Percentiles rank a stretch among this genome's conserved stretches.
phyloP scores from a whole-genome alignment of 2,329 filamentous ascomycete genomes.

The Colletotrichum viniferum region DNA sequence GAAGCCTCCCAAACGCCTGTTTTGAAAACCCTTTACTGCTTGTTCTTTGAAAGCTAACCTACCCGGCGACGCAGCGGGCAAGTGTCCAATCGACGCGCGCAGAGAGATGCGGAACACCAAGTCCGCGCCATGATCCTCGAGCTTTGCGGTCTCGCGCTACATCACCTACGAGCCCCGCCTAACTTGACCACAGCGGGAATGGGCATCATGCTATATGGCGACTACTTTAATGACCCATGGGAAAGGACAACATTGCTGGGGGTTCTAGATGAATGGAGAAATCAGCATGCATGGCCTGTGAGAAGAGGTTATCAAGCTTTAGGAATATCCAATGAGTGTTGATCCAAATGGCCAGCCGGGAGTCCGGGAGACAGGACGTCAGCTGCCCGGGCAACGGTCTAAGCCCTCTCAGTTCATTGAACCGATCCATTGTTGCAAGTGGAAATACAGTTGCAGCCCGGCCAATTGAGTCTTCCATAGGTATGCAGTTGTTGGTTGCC shows the following conservation, averaged over 20 bases:
- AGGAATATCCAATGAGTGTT: not conserved
- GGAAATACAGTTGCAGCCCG: not conserved
- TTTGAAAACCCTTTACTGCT: too few relatives aligned
- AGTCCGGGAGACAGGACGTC: too few relatives aligned
- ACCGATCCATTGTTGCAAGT: not conserved
- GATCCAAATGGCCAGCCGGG: too few relatives aligned
- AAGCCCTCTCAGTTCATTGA: not conserved
- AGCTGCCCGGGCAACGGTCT: too few relatives aligned
- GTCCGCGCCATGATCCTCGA: slow-evolving; percentile 41
- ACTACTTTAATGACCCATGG: slow-evolving; percentile 45
- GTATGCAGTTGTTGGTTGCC: not conserved
- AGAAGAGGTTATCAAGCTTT: slow-evolving; percentile 24
- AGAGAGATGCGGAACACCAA: slow-evolving; percentile 40
- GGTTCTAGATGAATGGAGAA: slow-evolving; percentile 49
- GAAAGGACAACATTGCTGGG: slow-evolving; percentile 40
- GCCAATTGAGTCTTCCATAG: not conserved
- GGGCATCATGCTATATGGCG: slow-evolving; percentile 45
- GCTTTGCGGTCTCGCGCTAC: slow-evolving; percentile 43
- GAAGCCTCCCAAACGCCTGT: not conserved
- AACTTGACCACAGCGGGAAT: slow-evolving; percentile 43
- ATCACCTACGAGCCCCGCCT: slow-evolving; percentile 40
- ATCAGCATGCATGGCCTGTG: slow-evolving; percentile 44
- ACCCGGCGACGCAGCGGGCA: slow-evolving; percentile 2
- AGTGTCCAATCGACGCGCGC: slow-evolving; percentile 28
- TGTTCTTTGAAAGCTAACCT: not conserved